Percentiles rank a stretch among this genome's conserved stretches.
These are phyloP conservation scores for Phytophthora sansomeana DNA, from an alignment of 352 stramenopile species.

Conservation along the genomic window DNA sequence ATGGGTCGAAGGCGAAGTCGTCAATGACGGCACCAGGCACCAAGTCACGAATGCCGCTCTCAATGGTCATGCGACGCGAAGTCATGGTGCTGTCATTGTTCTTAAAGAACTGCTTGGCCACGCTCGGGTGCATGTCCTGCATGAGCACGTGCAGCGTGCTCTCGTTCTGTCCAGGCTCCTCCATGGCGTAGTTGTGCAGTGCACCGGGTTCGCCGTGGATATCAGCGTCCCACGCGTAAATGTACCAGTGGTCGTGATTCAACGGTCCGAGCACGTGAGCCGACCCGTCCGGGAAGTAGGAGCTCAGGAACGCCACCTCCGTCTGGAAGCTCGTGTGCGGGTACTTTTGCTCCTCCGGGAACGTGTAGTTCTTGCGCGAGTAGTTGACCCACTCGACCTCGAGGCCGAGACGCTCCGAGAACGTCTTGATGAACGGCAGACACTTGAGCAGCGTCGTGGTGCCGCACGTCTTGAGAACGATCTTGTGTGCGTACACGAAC, in stretches of 20 bases:
- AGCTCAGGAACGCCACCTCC: slow-evolving; percentile 96
- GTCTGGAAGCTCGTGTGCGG: slow-evolving; percentile 97
- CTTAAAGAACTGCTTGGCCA: slow-evolving; percentile 91
- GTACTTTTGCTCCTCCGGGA: slow-evolving; percentile 98
- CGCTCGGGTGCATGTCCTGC: slow-evolving; percentile 86
- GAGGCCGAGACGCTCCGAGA: slow-evolving; percentile 88
- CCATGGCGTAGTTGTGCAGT: slow-evolving; percentile 20
- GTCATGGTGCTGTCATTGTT: slow-evolving; percentile 69
- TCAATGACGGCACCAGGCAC: slow-evolving; percentile 96
- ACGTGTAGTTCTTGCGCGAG: slow-evolving; percentile 99
- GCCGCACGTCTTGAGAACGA: slow-evolving; percentile 99
- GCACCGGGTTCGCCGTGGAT: slow-evolving; percentile 52
- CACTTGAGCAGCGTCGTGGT: slow-evolving; percentile 98
- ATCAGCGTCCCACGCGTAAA: slow-evolving; percentile 97
- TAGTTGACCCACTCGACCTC: slow-evolving; percentile 99
- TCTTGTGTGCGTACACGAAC: slow-evolving; percentile 99
- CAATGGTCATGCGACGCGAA: slow-evolving; percentile 93
- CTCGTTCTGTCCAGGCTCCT: slow-evolving; percentile 49
- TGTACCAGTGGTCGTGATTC: slow-evolving; percentile 99
- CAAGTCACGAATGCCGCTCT: slow-evolving; percentile 95
- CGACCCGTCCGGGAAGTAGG: slow-evolving; percentile 86
- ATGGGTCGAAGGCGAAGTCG: slow-evolving; percentile 98
- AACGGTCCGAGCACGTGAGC: slow-evolving; percentile 94
- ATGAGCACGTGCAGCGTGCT: slow-evolving; percentile 87
- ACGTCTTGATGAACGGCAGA: slow-evolving; percentile 88